Evolutionary conservation across 1,284 basidiomycete genomes (phyloP).

Genomic region (Afroboletus lepidellus): DNA sequence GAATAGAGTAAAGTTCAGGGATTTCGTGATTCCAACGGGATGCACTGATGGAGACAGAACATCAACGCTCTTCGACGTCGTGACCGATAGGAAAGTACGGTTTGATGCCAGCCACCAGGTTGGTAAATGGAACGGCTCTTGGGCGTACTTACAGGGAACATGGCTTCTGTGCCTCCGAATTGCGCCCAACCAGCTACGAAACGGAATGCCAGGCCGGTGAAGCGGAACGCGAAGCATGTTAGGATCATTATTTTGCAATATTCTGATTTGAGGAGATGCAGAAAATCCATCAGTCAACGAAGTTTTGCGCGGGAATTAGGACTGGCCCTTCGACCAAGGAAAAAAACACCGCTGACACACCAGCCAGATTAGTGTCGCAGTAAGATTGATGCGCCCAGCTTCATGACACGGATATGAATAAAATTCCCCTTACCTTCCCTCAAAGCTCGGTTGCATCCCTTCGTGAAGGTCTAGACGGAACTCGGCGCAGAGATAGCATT

Average conservation of each 20-base stretch:
- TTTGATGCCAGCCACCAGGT: not conserved
- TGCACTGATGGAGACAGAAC: constrained; percentile 8
- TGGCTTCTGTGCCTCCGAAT: constrained; percentile 7
- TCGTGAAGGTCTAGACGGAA: constrained; percentile 7
- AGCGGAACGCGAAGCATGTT: constrained; percentile 12
- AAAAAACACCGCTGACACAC: constrained; percentile 12
- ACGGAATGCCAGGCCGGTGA: not conserved
- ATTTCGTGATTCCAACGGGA: constrained; percentile 13
- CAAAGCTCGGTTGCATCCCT: constrained; percentile 1
- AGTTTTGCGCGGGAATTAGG: constrained; percentile 24
- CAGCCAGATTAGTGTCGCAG: constrained; percentile 3
- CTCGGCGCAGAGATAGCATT: constrained; percentile 14
- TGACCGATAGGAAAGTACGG: constrained; percentile 1
- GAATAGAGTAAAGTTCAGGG: constrained; percentile 20
- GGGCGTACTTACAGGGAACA: not conserved
- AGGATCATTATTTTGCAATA: constrained; percentile 12
- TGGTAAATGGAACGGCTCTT: constrained; percentile 1
- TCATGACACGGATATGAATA: constrained; percentile 32
- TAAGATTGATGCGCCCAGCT: constrained; percentile 20
- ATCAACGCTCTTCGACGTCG: not conserved
- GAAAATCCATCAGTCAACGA: constrained; percentile 8
- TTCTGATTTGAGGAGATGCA: constrained; percentile 6
- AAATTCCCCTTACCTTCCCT: constrained; percentile 6
- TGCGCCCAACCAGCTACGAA: not conserved
- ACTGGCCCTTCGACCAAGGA: constrained; percentile 4